Conservation (phyloP, 495 filamentous ascomycete genomes). For the Penicillium canescens region DNA sequence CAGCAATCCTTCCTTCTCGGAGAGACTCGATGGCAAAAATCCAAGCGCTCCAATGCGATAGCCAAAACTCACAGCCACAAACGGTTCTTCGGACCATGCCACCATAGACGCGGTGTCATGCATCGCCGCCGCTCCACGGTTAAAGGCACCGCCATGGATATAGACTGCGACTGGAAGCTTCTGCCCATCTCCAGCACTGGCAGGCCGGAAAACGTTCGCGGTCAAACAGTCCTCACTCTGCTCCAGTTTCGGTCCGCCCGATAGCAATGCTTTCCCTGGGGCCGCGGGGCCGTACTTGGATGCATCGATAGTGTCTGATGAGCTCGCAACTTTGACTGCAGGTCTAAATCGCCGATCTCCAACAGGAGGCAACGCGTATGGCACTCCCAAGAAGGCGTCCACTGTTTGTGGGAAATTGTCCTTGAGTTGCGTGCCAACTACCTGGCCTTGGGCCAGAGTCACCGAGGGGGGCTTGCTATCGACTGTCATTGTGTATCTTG, state of each 20-base stretch:
- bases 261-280: slow-evolving; percentile 26
- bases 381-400: slow-evolving; percentile 62
- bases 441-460: slow-evolving; percentile 52
- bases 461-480: slow-evolving; percentile 30
- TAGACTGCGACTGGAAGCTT: slow-evolving; percentile 62
- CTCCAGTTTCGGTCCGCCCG: slow-evolving; percentile 31
- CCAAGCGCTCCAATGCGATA: slow-evolving; percentile 63
- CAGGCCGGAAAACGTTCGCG: slow-evolving; percentile 52
- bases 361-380: slow-evolving; percentile 56
- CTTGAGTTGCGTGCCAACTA: slow-evolving; percentile 49
- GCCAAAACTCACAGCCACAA: slow-evolving; percentile 63
- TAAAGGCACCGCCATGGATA: slow-evolving; percentile 41
- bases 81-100: slow-evolving; percentile 53
- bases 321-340: slow-evolving; percentile 37
- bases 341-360: slow-evolving; percentile 58
- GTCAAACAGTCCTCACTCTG: slow-evolving; percentile 55
- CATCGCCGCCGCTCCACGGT: slow-evolving; percentile 35
- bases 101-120: slow-evolving; percentile 51
- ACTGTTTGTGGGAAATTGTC: slow-evolving; percentile 44
- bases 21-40: slow-evolving; percentile 55
- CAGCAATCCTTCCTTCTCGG: slow-evolving; percentile 53
- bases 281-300: slow-evolving; percentile 31
- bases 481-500: slow-evolving; percentile 3
- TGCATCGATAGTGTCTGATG: slow-evolving; percentile 41
- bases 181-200: slow-evolving; percentile 20